phyloP scores from a whole-genome alignment of 345 rosid genomes.

The Gossypium arboreum region DNA sequence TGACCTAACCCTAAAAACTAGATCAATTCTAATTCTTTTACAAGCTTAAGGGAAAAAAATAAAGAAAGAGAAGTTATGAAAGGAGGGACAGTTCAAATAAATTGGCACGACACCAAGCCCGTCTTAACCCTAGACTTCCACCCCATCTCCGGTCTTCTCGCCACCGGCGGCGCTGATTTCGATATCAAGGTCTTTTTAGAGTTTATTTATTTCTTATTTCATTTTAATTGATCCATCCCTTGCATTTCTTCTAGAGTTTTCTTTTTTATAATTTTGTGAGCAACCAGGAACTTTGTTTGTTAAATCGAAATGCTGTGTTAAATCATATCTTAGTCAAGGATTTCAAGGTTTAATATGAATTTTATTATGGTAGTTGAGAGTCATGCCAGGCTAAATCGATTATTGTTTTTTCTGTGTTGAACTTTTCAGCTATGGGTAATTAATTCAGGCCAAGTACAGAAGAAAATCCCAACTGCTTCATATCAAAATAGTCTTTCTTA shows the following conservation, averaged over 20 bases:
- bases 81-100: slow-evolving; percentile 92
- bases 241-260: too few species aligned
- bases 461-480: slow-evolving; percentile 61
- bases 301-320: background rate
- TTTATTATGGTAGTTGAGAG: background rate
- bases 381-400: background rate
- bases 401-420: slow-evolving; percentile 7
- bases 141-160: slow-evolving; percentile 74
- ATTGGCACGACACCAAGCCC: slow-evolving; percentile 87
- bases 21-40: background rate
- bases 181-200: slow-evolving; percentile 64
- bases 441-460: slow-evolving; percentile 49
- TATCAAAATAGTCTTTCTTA: slow-evolving; percentile 76
- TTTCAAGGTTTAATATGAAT: background rate
- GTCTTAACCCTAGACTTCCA: slow-evolving; percentile 89
- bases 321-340: background rate
- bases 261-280: background rate
- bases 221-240: background rate
- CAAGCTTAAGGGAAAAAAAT: background rate
- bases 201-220: background rate
- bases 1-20: background rate
- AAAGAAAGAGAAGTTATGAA: slow-evolving; percentile 40
- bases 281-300: background rate
- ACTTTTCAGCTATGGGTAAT: slow-evolving; percentile 62
- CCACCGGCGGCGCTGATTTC: slow-evolving; percentile 96